These are phyloP conservation scores for Colletotrichum agaves DNA, from an alignment of 2,329 filamentous ascomycete genomes.

Conservation along the genomic window DNA sequence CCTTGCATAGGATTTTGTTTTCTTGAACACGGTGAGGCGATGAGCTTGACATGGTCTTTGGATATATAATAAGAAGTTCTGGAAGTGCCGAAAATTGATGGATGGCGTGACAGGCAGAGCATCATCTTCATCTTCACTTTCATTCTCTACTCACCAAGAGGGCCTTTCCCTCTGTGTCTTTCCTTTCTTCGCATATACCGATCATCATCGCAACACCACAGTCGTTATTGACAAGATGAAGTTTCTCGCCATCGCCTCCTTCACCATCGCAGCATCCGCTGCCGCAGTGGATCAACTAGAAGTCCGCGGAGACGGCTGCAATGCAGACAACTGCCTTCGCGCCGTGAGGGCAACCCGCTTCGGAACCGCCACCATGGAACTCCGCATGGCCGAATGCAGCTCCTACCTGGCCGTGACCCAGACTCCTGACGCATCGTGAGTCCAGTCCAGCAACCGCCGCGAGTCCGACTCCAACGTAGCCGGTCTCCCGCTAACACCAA, in stretches of 20 bases:
- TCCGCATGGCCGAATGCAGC: conserved; percentile 52
- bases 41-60: not conserved
- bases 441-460: not conserved
- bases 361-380: conserved; percentile 43
- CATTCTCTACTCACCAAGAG: not conserved
- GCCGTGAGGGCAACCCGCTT: conserved; percentile 55
- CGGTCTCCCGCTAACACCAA: not conserved
- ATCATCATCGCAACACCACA: not conserved
- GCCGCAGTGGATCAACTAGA: conserved; percentile 43
- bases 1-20: conserved; percentile 22
- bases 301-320: conserved; percentile 42
- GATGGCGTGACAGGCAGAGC: not conserved
- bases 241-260: conserved; percentile 48
- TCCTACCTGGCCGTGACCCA: conserved; percentile 53
- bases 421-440: conserved; percentile 52
- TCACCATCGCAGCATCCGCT: conserved; percentile 49
- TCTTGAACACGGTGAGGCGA: not conserved
- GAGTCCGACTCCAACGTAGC: not conserved
- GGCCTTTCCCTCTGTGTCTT: not conserved
- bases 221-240: conserved; percentile 49
- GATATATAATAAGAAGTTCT: not conserved
- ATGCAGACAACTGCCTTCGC: conserved; percentile 58
- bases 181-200: not conserved
- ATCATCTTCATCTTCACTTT: conserved; percentile 5
- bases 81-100: not conserved